phyloP scores from a whole-genome alignment of 83 land plant species.

The Diphasiastrum complanatum region DNA sequence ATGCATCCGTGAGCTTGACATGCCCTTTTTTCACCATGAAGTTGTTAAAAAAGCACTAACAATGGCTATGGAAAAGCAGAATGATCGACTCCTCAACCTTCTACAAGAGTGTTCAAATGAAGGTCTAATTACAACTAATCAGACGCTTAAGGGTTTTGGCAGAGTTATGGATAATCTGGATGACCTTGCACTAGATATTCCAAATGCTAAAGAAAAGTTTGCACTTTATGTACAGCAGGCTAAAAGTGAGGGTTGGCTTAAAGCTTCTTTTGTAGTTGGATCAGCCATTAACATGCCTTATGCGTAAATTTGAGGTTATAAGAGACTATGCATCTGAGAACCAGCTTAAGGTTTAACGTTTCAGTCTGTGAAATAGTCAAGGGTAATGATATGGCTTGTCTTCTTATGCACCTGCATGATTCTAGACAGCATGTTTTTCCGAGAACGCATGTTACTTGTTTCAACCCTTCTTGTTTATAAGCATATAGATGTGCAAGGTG shows the following conservation, averaged over 20 bases:
- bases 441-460: no score
- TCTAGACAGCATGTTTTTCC: no score
- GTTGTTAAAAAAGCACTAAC: conserved; percentile 91
- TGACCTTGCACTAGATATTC: conserved; percentile 83
- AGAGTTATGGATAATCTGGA: conserved; percentile 68
- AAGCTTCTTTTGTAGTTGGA: conserved; percentile 34
- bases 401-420: no score
- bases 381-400: no score
- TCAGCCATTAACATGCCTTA: no score
- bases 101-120: conserved; percentile 76
- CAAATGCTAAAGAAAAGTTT: conserved; percentile 71
- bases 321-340: no score
- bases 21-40: conserved; percentile 96
- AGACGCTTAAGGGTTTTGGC: conserved; percentile 88
- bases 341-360: no score
- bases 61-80: conserved; percentile 96
- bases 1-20: conserved; percentile 82
- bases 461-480: no score
- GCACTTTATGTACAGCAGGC: conserved; percentile 55
- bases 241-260: conserved; percentile 62
- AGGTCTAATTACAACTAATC: conserved; percentile 81
- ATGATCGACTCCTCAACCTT: conserved; percentile 56
- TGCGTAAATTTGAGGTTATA: no score
- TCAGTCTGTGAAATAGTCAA: no score
- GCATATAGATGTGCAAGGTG: no score